Evolutionary conservation across 1,284 basidiomycete genomes (phyloP).

Genomic region (Xerocomus alliaceus): DNA sequence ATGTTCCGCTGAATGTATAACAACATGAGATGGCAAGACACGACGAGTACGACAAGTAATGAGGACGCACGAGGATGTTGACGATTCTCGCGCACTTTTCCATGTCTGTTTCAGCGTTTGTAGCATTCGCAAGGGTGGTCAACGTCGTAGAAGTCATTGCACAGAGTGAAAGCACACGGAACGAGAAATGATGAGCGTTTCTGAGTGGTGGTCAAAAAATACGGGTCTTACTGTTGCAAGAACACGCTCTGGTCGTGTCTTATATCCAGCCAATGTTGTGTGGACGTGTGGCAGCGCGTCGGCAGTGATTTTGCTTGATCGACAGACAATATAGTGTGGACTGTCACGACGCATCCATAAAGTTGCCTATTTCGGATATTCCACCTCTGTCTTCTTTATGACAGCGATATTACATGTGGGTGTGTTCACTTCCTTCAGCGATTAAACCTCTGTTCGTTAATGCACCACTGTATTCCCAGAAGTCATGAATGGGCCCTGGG

Average conservation of each 20-base stretch:
- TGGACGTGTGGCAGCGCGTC: neutral
- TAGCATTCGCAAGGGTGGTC: neutral
- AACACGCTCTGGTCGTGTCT: neutral
- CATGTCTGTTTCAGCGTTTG: neutral
- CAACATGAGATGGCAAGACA: neutral
- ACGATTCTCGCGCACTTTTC: neutral
- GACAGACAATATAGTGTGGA: conserved; percentile 1
- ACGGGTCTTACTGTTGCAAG: neutral
- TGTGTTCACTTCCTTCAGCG: too few relatives aligned
- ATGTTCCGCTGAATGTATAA: conserved; percentile 12
- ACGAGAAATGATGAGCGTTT: conserved; percentile 7
- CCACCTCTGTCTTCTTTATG: too few relatives aligned
- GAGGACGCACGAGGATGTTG: conserved; percentile 7
- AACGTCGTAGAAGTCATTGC: conserved; percentile 3
- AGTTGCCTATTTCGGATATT: neutral
- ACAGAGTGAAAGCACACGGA: neutral
- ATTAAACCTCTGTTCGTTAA: too few relatives aligned
- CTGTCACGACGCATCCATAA: neutral
- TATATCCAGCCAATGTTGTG: neutral
- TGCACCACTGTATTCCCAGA: too few relatives aligned
- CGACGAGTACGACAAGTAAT: too few relatives aligned
- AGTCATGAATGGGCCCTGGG: too few relatives aligned
- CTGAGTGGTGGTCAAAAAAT: neutral
- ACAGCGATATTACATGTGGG: too few relatives aligned
- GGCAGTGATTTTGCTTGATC: neutral